Evolutionary conservation across 805 yeast species (phyloP).

Genomic region (Saccharomycopsis sp.): DNA sequence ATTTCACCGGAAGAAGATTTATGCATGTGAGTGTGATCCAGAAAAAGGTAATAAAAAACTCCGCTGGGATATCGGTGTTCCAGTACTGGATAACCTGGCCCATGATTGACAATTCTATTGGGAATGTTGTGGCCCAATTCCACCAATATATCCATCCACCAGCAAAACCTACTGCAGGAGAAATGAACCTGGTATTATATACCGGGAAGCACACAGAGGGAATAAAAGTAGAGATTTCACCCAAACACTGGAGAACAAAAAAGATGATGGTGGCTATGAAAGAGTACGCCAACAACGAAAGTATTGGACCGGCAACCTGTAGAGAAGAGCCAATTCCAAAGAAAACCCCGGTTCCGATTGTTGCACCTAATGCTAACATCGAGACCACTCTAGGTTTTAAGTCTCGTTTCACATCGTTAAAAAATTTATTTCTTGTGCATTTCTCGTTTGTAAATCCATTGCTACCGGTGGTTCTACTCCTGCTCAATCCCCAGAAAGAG

Average conservation of each 20-base stretch:
- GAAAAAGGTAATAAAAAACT: slow-evolving; percentile 67
- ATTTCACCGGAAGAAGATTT: slow-evolving; percentile 62
- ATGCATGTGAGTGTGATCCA: slow-evolving; percentile 47
- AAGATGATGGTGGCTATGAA: slow-evolving; percentile 63
- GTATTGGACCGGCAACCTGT: slow-evolving; percentile 61
- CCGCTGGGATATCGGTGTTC: slow-evolving; percentile 63
- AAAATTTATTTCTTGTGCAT: slow-evolving; percentile 26
- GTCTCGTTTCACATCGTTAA: slow-evolving; percentile 42
- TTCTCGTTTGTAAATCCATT: slow-evolving; percentile 18
- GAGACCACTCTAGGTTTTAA: slow-evolving; percentile 62
- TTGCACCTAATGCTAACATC: slow-evolving; percentile 76
- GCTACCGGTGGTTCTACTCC: background rate
- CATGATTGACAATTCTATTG: slow-evolving; percentile 62
- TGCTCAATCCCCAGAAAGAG: background rate
- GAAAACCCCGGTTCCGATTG: slow-evolving; percentile 74
- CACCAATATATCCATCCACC: slow-evolving; percentile 72
- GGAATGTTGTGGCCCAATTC: slow-evolving; percentile 70
- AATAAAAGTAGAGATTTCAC: slow-evolving; percentile 75
- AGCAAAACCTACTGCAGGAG: slow-evolving; percentile 65
- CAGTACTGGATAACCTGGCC: slow-evolving; percentile 59
- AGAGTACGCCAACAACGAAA: slow-evolving; percentile 55
- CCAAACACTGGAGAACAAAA: slow-evolving; percentile 62
- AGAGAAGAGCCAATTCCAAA: slow-evolving; percentile 55
- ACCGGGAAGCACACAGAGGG: slow-evolving; percentile 67
- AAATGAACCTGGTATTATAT: slow-evolving; percentile 56